Evolutionary conservation across 2,329 filamentous ascomycete species (phyloP).

Genomic region (Byssothecium circinans): DNA sequence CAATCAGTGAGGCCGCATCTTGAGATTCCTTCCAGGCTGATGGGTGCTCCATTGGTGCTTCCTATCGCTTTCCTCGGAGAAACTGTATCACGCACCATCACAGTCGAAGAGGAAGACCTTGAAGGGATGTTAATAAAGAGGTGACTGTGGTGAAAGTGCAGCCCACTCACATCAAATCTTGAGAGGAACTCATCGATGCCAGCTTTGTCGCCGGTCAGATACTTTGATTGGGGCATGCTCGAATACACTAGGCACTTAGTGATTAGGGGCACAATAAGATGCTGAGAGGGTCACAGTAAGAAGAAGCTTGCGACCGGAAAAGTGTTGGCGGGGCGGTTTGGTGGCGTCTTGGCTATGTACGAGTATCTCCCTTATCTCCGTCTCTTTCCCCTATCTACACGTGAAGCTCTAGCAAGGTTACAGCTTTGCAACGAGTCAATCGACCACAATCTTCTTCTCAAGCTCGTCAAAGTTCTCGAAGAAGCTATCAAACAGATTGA

Average conservation of each 20-base stretch:
- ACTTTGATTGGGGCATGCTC: conserved; percentile 47
- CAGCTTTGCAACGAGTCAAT: conserved; percentile 55
- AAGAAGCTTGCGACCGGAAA: background rate
- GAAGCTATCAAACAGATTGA: conserved; percentile 85
- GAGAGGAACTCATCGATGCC: conserved; percentile 83
- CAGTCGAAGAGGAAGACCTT: conserved; percentile 95
- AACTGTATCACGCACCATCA: conserved; percentile 66
- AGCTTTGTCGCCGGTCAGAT: conserved; percentile 77
- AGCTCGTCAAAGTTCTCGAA: conserved; percentile 81
- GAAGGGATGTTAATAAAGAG: conserved; percentile 19
- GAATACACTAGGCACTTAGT: background rate
- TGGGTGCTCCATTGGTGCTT: background rate
- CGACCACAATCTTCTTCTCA: conserved; percentile 80
- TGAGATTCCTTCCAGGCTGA: background rate
- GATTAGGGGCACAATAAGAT: background rate
- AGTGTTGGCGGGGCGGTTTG: background rate
- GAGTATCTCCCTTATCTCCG: background rate
- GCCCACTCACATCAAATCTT: conserved; percentile 79
- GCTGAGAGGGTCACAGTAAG: background rate
- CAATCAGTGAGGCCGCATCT: conserved; percentile 32
- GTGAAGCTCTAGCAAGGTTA: conserved; percentile 14
- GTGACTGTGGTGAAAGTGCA: background rate
- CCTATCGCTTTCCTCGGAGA: background rate
- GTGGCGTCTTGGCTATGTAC: background rate
- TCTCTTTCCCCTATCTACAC: background rate